Conservation (phyloP, 345 rosid species). For the Aquilaria sinensis region DNA sequence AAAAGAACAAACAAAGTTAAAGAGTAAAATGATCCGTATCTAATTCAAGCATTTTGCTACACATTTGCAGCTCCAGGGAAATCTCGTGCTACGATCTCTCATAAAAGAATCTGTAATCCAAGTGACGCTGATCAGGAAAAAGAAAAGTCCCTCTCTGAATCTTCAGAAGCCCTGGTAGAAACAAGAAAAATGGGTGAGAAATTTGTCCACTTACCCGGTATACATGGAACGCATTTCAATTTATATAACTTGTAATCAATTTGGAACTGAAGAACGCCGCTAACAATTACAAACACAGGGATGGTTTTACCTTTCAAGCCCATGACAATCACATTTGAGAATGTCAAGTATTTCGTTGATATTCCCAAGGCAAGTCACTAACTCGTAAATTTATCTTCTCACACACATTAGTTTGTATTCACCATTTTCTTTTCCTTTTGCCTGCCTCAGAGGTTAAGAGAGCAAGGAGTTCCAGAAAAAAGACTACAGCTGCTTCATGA, state of each 20-base stretch:
- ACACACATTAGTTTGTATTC: not conserved
- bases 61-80: conserved; percentile 28
- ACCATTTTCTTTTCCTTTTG: not conserved
- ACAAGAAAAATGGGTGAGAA: conserved; percentile 21
- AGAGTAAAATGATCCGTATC: not conserved
- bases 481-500: conserved; percentile 58
- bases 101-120: conserved; percentile 13
- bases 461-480: conserved; percentile 35
- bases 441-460: conserved; percentile 45
- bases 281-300: conserved; percentile 17
- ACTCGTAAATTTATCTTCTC: not conserved
- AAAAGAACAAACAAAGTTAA: not conserved
- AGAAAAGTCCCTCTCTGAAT: conserved; percentile 4
- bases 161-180: conserved; percentile 4
- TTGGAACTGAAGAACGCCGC: not conserved
- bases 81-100: conserved; percentile 20
- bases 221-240: not conserved
- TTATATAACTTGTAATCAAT: too few relatives aligned
- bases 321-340: conserved; percentile 44
- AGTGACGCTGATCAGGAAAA: not conserved
- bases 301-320: conserved; percentile 66
- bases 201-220: not conserved
- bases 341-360: conserved; percentile 52
- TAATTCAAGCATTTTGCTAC: too few relatives aligned
- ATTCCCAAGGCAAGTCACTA: conserved; percentile 47